phyloP scores from a whole-genome alignment of 768 basidiomycete species.

The Tricholoma bakamatsutake region DNA sequence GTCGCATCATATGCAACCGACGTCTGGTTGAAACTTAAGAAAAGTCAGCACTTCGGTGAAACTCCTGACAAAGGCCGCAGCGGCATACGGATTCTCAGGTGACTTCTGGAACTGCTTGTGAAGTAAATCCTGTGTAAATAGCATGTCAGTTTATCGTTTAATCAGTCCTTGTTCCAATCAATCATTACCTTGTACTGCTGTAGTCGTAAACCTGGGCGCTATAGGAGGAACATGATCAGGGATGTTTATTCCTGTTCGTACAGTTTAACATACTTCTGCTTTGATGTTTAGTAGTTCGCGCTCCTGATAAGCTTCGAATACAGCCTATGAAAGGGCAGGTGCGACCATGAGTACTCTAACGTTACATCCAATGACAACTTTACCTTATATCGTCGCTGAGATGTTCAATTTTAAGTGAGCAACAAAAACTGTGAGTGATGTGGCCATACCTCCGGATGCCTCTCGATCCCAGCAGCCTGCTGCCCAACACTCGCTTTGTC shows the following conservation, averaged over 20 bases:
- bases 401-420: constrained; percentile 7
- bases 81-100: constrained; percentile 88
- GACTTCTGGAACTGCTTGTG: constrained; percentile 96
- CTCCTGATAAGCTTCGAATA: constrained; percentile 89
- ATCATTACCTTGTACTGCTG: constrained; percentile 80
- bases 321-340: constrained; percentile 42
- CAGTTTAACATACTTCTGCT: constrained; percentile 50
- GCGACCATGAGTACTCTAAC: constrained; percentile 1
- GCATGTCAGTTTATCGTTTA: constrained; percentile 3
- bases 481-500: constrained; percentile 89
- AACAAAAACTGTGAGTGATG: not conserved
- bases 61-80: constrained; percentile 20
- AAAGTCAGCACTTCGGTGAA: not conserved
- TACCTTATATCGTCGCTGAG: constrained; percentile 85
- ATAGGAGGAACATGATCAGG: constrained; percentile 8
- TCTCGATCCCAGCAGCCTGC: constrained; percentile 81
- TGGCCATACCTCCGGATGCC: constrained; percentile 77
- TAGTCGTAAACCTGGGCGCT: constrained; percentile 87
- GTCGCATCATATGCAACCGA: constrained; percentile 76
- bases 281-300: constrained; percentile 75
- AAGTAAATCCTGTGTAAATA: constrained; percentile 58
- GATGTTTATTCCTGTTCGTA: constrained; percentile 3
- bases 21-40: constrained; percentile 74
- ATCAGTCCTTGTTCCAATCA: not conserved
- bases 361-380: constrained; percentile 6